A percentile compares a stretch with the other conserved stretches of the same genome.
Evolutionary conservation across 2,329 filamentous ascomycete species (phyloP).

Genomic region (Pseudogymnoascus sp.): DNA sequence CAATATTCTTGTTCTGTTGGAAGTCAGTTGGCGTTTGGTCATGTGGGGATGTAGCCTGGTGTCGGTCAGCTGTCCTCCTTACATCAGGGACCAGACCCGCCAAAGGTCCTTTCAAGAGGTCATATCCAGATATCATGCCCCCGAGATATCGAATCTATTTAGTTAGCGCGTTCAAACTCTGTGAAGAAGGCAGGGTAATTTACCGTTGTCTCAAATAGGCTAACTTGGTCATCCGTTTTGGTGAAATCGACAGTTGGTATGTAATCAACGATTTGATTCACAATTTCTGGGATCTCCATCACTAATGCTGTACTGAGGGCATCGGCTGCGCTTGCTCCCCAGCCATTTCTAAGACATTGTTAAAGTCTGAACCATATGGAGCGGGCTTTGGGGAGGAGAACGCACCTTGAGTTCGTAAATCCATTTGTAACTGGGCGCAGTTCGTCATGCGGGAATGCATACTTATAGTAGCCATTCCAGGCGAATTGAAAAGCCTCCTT

Average conservation of each 20-base stretch:
- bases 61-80: constrained; percentile 14
- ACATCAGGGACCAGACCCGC: constrained; percentile 40
- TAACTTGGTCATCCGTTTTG: constrained; percentile 52
- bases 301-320: constrained; percentile 72
- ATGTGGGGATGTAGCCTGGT: constrained; percentile 21
- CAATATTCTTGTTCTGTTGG: constrained; percentile 35
- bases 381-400: constrained; percentile 9
- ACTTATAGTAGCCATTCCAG: constrained; percentile 65
- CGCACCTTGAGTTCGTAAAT: constrained; percentile 62
- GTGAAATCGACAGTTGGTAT: constrained; percentile 66
- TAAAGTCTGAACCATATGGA: constrained; percentile 9
- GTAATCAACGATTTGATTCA: constrained; percentile 63
- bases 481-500: constrained; percentile 62
- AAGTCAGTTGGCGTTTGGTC: constrained; percentile 12
- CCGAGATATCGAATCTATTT: constrained; percentile 66
- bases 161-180: not conserved
- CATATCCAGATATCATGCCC: constrained; percentile 66
- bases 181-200: constrained; percentile 58
- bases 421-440: constrained; percentile 60
- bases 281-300: constrained; percentile 62
- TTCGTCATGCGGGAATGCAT: constrained; percentile 73
- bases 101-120: constrained; percentile 64
- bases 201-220: constrained; percentile 85
- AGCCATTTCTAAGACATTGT: constrained; percentile 56
- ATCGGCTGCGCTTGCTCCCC: constrained; percentile 79